A percentile compares a stretch with the other conserved stretches of the same genome.
Evolutionary conservation across 345 rosid genomes (phyloP).

Genomic region (Citropsis articulata): DNA sequence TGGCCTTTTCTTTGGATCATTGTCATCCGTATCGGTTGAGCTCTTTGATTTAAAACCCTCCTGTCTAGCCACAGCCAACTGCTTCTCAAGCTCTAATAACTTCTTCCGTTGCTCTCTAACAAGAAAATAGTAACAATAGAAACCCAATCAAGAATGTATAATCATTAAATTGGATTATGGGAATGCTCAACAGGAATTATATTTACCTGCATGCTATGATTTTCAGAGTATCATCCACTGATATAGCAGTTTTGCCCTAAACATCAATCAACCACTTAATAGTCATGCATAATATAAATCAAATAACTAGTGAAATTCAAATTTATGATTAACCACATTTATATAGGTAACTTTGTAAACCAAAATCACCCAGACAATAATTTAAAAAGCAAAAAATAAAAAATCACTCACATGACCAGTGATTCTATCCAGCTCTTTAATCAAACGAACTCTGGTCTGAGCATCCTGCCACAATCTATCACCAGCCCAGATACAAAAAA

Average conservation of each 20-base stretch:
- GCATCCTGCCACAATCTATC: conserved; percentile 89
- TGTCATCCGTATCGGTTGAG: conserved; percentile 26
- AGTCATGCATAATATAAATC: background rate
- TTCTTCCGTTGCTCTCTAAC: conserved; percentile 84
- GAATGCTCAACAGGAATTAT: background rate
- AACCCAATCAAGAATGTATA: background rate
- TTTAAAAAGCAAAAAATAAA: background rate
- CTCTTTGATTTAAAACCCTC: conserved; percentile 60
- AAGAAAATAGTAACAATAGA: conserved; percentile 11
- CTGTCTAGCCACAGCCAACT: conserved; percentile 57
- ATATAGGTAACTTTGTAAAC: background rate
- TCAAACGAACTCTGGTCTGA: conserved; percentile 65
- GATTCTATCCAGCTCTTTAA: conserved; percentile 69
- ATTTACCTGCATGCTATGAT: conserved; percentile 82
- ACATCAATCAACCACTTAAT: background rate
- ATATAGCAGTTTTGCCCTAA: conserved; percentile 81
- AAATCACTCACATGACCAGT: conserved; percentile 59
- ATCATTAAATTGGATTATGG: background rate
- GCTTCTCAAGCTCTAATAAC: conserved; percentile 64
- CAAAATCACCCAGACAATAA: background rate
- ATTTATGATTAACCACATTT: background rate
- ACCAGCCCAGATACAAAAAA: background rate
- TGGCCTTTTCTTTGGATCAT: conserved; percentile 47
- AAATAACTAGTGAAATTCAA: background rate
- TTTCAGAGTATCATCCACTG: conserved; percentile 89